Evolutionary conservation across 768 basidiomycete genomes (phyloP).

Genomic region (Pulveroboletus sp.): DNA sequence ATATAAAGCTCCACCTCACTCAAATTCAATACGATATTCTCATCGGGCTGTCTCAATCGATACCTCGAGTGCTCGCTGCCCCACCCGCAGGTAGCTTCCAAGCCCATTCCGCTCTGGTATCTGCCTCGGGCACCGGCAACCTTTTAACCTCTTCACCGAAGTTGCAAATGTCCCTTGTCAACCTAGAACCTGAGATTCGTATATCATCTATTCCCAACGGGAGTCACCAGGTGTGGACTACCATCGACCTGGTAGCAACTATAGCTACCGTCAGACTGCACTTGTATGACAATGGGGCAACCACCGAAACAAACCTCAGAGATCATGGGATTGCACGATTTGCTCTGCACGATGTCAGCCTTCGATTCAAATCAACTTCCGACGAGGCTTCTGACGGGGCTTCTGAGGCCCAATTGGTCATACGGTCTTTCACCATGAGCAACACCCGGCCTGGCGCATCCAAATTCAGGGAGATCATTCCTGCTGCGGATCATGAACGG

Average conservation of each 20-base stretch:
- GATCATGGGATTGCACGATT: conserved; percentile 83
- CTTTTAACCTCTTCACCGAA: background rate
- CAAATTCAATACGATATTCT: conserved; percentile 78
- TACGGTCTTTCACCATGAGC: conserved; percentile 89
- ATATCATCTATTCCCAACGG: conserved; percentile 19
- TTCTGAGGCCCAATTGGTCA: conserved; percentile 79
- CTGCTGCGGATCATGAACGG: conserved; percentile 79
- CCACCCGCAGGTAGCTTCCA: conserved; percentile 41
- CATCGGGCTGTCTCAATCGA: conserved; percentile 59
- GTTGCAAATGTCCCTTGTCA: conserved; percentile 8
- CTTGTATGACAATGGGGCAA: conserved; percentile 71
- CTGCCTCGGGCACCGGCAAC: conserved; percentile 4
- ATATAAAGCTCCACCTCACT: conserved; percentile 79
- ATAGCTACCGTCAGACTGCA: conserved; percentile 76
- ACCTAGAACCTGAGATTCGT: conserved; percentile 56
- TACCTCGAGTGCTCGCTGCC: conserved; percentile 60
- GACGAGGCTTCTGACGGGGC: conserved; percentile 84
- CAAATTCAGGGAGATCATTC: conserved; percentile 92
- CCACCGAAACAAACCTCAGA: conserved; percentile 52
- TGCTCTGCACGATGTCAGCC: conserved; percentile 70
- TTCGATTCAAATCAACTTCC: conserved; percentile 80
- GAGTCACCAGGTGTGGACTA: conserved; percentile 52
- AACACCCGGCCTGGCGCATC: conserved; percentile 81
- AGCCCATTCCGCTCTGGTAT: conserved; percentile 24
- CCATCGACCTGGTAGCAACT: conserved; percentile 68